A percentile compares a stretch with the other conserved stretches of the same genome.
Conservation (phyloP, 2,329 filamentous ascomycete genomes). For the Cordyceps farinosa region DNA sequence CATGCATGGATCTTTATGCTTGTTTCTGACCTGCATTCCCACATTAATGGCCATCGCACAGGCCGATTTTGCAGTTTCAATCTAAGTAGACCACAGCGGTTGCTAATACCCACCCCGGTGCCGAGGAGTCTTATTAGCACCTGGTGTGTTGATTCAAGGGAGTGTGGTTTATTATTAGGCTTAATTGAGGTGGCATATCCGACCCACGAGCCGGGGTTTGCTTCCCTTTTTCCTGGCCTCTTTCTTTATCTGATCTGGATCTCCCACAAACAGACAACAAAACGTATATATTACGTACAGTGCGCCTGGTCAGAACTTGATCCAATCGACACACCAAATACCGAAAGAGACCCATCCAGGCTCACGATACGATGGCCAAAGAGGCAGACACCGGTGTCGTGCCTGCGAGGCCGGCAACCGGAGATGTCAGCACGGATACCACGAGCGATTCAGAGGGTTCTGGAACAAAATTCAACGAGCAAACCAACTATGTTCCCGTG, state of each 20-base stretch:
- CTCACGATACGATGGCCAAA: neutral
- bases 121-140: neutral
- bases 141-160: neutral
- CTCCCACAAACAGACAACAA: neutral
- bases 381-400: neutral
- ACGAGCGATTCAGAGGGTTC: conserved; percentile 21
- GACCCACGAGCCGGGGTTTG: conserved; percentile 1
- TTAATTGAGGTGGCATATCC: neutral
- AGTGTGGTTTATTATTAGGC: neutral
- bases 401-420: conserved; percentile 16
- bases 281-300: neutral
- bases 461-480: conserved; percentile 46
- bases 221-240: neutral
- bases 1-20: neutral
- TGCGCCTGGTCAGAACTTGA: neutral
- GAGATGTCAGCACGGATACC: conserved; percentile 5
- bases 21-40: neutral
- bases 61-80: neutral
- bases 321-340: neutral
- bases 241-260: conserved; percentile 11
- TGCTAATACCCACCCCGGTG: neutral
- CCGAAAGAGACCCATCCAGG: neutral
- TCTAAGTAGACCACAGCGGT: conserved; percentile 2
- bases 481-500: conserved; percentile 52
- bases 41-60: conserved; percentile 5